Evolutionary conservation across 2,329 filamentous ascomycete genomes (phyloP).

Genomic region (Trichoderma koningiopsis): DNA sequence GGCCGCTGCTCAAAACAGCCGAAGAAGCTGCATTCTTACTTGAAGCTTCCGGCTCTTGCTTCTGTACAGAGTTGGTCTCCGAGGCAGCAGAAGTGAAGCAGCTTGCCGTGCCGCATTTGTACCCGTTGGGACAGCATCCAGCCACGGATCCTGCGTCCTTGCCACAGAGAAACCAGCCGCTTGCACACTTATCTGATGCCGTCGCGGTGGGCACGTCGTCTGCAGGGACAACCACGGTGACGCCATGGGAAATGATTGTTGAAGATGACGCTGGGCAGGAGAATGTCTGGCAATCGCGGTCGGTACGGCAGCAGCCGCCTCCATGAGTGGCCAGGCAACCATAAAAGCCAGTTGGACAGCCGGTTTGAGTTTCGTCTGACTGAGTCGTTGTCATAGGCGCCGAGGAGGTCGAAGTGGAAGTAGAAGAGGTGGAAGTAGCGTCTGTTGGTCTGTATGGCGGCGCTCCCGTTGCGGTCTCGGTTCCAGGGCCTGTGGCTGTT

Average conservation of each 20-base stretch:
- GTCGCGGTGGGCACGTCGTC: constrained; percentile 49
- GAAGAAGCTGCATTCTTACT: constrained; percentile 28
- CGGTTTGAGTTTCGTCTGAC: constrained; percentile 36
- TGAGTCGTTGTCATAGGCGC: neutral
- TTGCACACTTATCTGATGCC: constrained; percentile 62
- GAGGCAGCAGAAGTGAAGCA: constrained; percentile 62
- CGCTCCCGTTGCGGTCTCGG: constrained; percentile 42
- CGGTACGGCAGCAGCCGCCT: constrained; percentile 83
- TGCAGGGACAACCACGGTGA: constrained; percentile 70
- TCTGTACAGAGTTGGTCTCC: constrained; percentile 59
- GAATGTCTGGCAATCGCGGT: constrained; percentile 78
- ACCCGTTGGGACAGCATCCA: constrained; percentile 83
- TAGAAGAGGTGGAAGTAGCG: neutral
- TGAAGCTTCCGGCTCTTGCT: constrained; percentile 46
- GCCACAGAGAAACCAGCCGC: constrained; percentile 76
- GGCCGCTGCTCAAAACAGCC: neutral
- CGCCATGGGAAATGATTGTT: constrained; percentile 67
- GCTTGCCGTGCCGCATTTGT: constrained; percentile 69
- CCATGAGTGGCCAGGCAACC: constrained; percentile 83
- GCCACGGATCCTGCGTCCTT: constrained; percentile 61
- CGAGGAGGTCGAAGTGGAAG: neutral
- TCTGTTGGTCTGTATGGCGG: constrained; percentile 50
- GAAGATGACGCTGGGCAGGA: constrained; percentile 70
- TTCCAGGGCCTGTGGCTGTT: constrained; percentile 43
- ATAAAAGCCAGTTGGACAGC: constrained; percentile 89